Base-by-base conservation (phyloP, 169 alveolate species). In the Babesia ovata region DNA sequence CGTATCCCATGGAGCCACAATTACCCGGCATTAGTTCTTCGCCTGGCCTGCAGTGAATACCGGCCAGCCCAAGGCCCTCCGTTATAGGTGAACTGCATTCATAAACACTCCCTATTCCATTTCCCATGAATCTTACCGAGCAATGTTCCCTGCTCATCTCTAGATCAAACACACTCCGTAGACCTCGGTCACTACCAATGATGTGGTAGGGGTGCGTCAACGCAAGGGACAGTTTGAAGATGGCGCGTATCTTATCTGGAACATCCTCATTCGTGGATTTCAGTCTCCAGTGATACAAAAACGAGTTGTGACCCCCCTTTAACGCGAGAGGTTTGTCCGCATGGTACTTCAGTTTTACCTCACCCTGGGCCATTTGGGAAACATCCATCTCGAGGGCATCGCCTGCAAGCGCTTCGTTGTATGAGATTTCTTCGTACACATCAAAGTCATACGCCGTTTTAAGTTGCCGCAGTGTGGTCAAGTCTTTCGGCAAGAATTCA, bases 351-450 rank as follows among this genome's bases (percentile, higher is more conserved):
- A 65, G 28, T 14, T 28, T 45, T 6, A 65, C 49, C 28, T 24
- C 59, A 2, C 74, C 74, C 2, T 26, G 24, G 26, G 0, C 42
- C 0, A 24, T 24, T 49, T 48, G n/a, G 4, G 74, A 46, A 0
- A 29, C 28, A 65, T 46, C 74, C 26, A 65, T 3, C 45, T 29
- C 59, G 0, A 65, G 61, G 11, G 74, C 74, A 45, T 46, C 74
- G 12, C 74, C 74, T 0, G 17, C 45, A 0, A 65, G 22, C 4
- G 8, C 11, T 8, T 65, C 44, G 2, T 44, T 22, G 49, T 44
- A 46, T 8, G 0, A 9, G 7, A 65, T 26, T 7, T 52, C n/a
- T 0, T 65, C 26, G 6, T 24, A 10, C 10, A 4, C 13, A 0
- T 33, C 29, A 4, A 29, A 1, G 33, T 46, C 26, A 11, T 6